phyloP scores from a whole-genome alignment of 2,329 filamentous ascomycete genomes.

The Microdochium bolleyi region DNA sequence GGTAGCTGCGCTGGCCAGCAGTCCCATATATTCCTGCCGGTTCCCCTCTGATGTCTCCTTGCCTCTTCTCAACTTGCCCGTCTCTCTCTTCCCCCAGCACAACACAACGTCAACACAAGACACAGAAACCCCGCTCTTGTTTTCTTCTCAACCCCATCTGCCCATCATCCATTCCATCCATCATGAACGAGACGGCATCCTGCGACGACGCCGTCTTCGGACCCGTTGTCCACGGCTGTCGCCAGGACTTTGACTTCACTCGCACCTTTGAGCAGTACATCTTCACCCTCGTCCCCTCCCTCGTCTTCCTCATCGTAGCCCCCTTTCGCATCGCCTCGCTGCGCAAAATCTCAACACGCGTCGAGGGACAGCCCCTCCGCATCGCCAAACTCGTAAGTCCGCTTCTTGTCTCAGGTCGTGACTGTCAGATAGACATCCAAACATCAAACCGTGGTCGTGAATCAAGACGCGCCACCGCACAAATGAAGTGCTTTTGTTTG shows the following conservation, averaged over 20 bases:
- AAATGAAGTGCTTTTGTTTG: neutral
- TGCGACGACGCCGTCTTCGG: neutral
- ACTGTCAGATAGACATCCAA: neutral
- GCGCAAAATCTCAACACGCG: neutral
- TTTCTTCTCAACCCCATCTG: neutral
- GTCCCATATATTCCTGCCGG: no score
- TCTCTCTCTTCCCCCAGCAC: no score
- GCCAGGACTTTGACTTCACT: conserved; percentile 19
- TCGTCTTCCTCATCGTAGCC: neutral
- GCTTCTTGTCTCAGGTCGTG: neutral
- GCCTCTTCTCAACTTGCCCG: no score
- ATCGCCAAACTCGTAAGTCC: neutral
- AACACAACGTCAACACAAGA: no score
- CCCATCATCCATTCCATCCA: neutral
- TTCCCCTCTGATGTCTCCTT: no score
- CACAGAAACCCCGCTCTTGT: neutral
- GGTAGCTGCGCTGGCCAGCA: no score
- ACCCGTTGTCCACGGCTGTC: conserved; percentile 5
- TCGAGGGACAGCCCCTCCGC: neutral
- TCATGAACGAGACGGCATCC: neutral
- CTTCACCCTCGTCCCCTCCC: conserved; percentile 6
- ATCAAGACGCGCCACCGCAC: neutral
- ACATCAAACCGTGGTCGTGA: neutral
- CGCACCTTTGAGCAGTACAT: conserved; percentile 19
- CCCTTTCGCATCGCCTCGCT: neutral